Evolutionary conservation across 495 filamentous ascomycete species (phyloP), one percentile per base, ranked within the genome.

Genomic region (Penicillium verhagenii): DNA sequence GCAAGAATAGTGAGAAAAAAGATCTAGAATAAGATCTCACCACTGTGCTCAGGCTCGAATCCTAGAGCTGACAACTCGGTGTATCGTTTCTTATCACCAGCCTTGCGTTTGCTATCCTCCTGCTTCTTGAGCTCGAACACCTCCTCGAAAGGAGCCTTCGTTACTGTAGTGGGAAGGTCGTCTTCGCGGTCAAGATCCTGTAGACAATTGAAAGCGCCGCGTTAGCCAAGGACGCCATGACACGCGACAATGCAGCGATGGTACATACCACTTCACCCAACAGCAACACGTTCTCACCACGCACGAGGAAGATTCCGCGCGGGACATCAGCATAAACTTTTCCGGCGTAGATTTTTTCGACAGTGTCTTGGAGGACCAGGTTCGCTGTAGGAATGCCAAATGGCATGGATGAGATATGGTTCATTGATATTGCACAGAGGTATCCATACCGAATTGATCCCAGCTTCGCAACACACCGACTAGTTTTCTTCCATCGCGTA

Each of bases 111-210:
- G 40, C 66, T 72, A 33, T 86, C 82, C 59, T 83, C 84, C 59
- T 87, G 76, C 64, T 88, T 88, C 57, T 87, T 86, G 16, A 92
- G 67, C 33, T 82, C 82, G 63, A 87, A 81, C 9, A 96, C 91
- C 55, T 87, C 73, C 52, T 86, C 79, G 24, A 84, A 75, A 0
- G 89, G 79, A 2, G 82, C 92, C 62, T 82, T 75, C 56, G 85
- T 81, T 60, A 86, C 84, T 1, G 82, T 81, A 23, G 82, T 72
- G 0, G 92, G 92, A 33, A 91, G 73, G 43, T 96, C 85, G 70
- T 97, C 93, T 71, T 97, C 93, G 60, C 87, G 91, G 72, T 97
- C 93, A 16, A 97, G 82, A 63, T 97, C 93, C 86, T 89, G 39
- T 14, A 31, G 49, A 7, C 56, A 16, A 18, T 51, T 24, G 29